Percentiles rank a stretch among this genome's conserved stretches.
phyloP scores from a whole-genome alignment of 2,329 filamentous ascomycete genomes.

The Aspergillus aculeatinus region DNA sequence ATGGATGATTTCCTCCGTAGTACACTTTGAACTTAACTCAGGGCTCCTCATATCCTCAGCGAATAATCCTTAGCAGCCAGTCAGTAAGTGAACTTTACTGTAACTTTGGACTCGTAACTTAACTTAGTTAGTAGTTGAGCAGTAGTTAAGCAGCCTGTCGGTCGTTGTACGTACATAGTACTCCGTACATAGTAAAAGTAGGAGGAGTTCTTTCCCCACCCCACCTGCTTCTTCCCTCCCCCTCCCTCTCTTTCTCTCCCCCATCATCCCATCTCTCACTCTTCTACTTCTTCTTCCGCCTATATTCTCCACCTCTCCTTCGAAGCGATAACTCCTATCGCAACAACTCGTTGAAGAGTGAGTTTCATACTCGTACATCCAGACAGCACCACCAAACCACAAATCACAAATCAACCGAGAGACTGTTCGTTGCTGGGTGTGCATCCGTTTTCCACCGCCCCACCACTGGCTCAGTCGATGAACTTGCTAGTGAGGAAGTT shows the following conservation, averaged over 20 bases:
- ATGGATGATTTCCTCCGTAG: neutral
- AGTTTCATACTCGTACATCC: neutral
- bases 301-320: neutral
- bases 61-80: no score
- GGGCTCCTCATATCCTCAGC: no score
- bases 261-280: neutral
- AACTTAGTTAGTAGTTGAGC: no score
- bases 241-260: neutral
- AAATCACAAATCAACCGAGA: neutral
- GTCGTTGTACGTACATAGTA: neutral
- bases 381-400: neutral
- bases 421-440: neutral
- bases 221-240: neutral
- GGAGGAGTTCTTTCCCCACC: neutral
- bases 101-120: no score
- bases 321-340: no score
- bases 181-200: neutral
- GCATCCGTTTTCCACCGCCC: neutral
- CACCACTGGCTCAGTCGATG: constrained; percentile 18
- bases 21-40: no score
- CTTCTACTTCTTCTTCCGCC: neutral
- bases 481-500: constrained; percentile 31
- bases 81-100: no score
- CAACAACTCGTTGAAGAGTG: no score
- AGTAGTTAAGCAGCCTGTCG: no score